Conservation (phyloP, 2,329 filamentous ascomycete species). For the Ophiocordyceps camponoti-rufipedis region DNA sequence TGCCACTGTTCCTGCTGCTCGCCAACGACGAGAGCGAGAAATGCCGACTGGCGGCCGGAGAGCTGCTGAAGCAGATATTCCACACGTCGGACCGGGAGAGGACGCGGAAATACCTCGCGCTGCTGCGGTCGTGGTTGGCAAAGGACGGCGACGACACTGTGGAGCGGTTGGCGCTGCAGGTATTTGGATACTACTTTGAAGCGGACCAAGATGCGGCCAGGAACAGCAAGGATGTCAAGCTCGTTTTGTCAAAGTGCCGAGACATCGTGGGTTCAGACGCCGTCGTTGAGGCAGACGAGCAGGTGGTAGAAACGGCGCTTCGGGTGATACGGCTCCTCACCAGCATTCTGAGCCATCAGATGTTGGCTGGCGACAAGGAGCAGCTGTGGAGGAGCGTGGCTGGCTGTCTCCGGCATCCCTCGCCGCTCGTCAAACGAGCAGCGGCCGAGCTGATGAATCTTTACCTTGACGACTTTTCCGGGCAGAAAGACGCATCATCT, state of each 20-base stretch:
- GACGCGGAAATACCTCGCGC: conserved; percentile 47
- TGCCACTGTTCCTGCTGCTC: conserved; percentile 69
- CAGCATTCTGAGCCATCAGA: conserved; percentile 42
- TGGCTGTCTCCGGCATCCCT: conserved; percentile 51
- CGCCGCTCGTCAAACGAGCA: conserved; percentile 58
- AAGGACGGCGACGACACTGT: conserved; percentile 56
- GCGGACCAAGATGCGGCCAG: conserved; percentile 37
- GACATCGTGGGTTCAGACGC: conserved; percentile 36
- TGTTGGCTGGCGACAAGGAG: conserved; percentile 40
- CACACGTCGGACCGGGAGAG: conserved; percentile 57
- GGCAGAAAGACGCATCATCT: conserved; percentile 33
- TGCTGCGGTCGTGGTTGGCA: conserved; percentile 59
- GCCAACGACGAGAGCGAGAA: conserved; percentile 77
- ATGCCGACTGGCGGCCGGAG: conserved; percentile 66
- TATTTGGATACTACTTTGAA: conserved; percentile 72
- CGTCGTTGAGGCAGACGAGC: conserved; percentile 38
- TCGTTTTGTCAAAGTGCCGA: conserved; percentile 37
- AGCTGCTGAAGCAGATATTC: conserved; percentile 67
- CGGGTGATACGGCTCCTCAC: conserved; percentile 50
- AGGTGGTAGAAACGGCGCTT: conserved; percentile 58
- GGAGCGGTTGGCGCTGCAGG: conserved; percentile 56
- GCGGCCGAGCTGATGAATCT: conserved; percentile 55
- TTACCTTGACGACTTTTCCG: conserved; percentile 68
- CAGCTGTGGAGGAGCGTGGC: conserved; percentile 56
- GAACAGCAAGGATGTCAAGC: conserved; percentile 48